A percentile compares a stretch with the other conserved stretches of the same genome.
phyloP scores from a whole-genome alignment of 176 grass and related monocot genomes.

The Alloteropsis semialata region DNA sequence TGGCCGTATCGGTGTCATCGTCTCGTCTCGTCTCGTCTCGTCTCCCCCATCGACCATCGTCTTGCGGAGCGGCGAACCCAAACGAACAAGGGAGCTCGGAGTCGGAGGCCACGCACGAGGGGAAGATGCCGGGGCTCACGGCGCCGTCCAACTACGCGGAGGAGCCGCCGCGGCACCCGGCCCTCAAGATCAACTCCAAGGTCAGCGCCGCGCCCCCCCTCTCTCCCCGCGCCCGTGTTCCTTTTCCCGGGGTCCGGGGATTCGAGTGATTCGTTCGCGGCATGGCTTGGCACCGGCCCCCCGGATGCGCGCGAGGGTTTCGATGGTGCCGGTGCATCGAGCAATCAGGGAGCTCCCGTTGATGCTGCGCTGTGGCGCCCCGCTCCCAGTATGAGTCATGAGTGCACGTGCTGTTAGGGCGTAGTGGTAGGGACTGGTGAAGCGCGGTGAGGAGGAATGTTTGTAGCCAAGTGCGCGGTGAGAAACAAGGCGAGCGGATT shows the following conservation, averaged over 20 bases:
- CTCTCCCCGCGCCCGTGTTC: neutral
- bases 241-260: neutral
- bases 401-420: neutral
- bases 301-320: neutral
- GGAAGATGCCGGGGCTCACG: slow-evolving; percentile 70
- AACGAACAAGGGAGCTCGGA: neutral
- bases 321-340: neutral
- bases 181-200: slow-evolving; percentile 86
- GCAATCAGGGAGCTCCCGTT: neutral
- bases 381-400: neutral
- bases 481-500: neutral
- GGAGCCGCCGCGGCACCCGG: slow-evolving; percentile 79
- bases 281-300: neutral
- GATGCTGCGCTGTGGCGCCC: neutral
- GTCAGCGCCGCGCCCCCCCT: slow-evolving; percentile 16
- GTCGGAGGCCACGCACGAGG: neutral
- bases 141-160: slow-evolving; percentile 67
- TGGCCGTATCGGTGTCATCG: neutral
- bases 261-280: slow-evolving; percentile 11
- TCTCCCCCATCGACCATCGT: neutral
- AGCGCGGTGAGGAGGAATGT: neutral
- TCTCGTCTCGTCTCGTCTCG: neutral
- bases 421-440: neutral
- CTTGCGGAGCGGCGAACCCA: neutral
- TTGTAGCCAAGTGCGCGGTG: too few species aligned